Evolutionary conservation across 2,329 filamentous ascomycete species (phyloP), one percentile per base, ranked within the genome.

Genomic region (Ilyonectria sp.): DNA sequence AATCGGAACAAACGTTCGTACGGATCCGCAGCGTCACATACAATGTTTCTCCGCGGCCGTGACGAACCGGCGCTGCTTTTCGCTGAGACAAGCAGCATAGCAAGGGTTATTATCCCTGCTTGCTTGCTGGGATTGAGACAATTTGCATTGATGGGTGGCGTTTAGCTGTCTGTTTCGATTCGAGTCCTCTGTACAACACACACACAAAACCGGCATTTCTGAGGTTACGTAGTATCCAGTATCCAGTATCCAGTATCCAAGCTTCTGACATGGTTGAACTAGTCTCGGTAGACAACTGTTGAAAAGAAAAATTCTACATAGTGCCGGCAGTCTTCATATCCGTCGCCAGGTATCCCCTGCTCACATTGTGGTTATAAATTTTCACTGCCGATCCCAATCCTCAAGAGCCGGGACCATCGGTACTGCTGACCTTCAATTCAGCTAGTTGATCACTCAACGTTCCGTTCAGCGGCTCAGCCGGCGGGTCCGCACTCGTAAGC

Each of bases 401-500:
- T 58, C 40, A 58, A n/a, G 47, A 54, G 40, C 40, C 54, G 49
- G 44, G 33, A 40, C 46, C 58, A 52, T 57, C 55, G 31, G 54
- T 67, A 7, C 74, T 74, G 47, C 71, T 74, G 21, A 75, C 31
- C 19, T 66, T 69, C 63, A 75, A 60, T 35, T 72, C 68, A 17
- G 71, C 74, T 56, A 75, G 55, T 37, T 71, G 63, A 35, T 75
- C 70, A 40, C 56, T 71, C 49, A 75, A 35, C 23, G 63, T 61
- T 6, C 40, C 40, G 15, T 43, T 43, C 40, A 43, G 47, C 3
- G 57, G 47, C 49, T 68, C 68, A 11, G 64, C 55, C 15, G 69
- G 68, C 7, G 75, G 60, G 19, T 79, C 77, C 21, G 71, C 73
- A 52, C 69, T 79, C 4, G 93, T 96, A 68, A 99, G 86, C 1